Evolutionary conservation across 768 basidiomycete genomes (phyloP), one percentile per base, ranked within the genome.

Genomic region (Tylopilus cervinicoccineus): DNA sequence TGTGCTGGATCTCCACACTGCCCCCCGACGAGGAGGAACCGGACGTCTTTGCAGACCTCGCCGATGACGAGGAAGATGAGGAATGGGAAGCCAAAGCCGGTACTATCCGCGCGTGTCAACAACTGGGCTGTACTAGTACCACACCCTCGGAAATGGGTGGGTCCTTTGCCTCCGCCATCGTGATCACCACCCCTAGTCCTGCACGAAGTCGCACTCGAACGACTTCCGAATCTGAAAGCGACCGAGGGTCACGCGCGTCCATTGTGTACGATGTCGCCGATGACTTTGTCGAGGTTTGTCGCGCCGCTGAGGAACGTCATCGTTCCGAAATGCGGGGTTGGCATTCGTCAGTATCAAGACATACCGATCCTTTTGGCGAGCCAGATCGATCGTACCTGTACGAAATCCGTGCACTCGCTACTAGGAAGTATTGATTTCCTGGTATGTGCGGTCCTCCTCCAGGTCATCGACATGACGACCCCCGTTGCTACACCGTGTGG

Each of bases 1-100:
- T 97, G 93, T 90, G 92, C 62, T 97, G 93, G 93, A 79, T 98
- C 69, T 89, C 90, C 47, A 83, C 83, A 50, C 67, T 91, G 33
- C 77, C 84, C 6, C 84, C 87, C 19, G 93, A 93, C 48, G 90
- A 95, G 61, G 91, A 94, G 33, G 93, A 97, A 63, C 89, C 90
- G 7, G 93, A 97, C 63, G 88, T 93, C n/a, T 95, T 96, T 65
- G 91, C 89, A 38, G 87, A 90, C 56, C 78, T 93, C 24, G 89
- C 86, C 3, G 93, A 95, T 54, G 94, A 95, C 57, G 93, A 94
- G 63, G 86, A 90, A 49, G 79, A 78, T 40, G 79, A 79, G 45
- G 74, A 68, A 19, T 87, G 84, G 81, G 86, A 86, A 62, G 74
- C 75, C 24, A 85, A 83, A 55, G 85, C 82, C 19, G 86, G 83